A percentile compares a stretch with the other conserved stretches of the same genome.
Conservation (phyloP, 2,329 filamentous ascomycete species). For the Colletotrichum godetiae region DNA sequence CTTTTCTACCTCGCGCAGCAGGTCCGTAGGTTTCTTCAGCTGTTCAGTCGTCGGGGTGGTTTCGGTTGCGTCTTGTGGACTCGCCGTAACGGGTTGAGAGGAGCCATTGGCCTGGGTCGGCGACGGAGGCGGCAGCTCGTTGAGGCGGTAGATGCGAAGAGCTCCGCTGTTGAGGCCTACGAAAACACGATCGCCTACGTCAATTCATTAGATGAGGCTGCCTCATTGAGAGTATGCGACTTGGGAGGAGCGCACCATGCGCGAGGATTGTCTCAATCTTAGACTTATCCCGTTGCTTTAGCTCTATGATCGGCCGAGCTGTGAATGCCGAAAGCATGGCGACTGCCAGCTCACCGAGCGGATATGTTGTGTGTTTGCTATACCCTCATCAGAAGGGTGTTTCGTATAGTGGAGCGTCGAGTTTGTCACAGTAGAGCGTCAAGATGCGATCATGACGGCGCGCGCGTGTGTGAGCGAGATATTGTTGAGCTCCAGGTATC, state of each 20-base stretch:
- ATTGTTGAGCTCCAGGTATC: conserved; percentile 20
- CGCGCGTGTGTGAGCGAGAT: neutral
- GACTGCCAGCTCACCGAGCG: conserved; percentile 53
- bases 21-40: conserved; percentile 74
- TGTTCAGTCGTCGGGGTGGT: conserved; percentile 32
- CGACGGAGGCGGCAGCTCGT: conserved; percentile 64
- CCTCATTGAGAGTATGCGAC: neutral
- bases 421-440: conserved; percentile 11
- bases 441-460: conserved; percentile 29
- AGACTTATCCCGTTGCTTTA: conserved; percentile 93
- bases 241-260: conserved; percentile 69
- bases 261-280: conserved; percentile 96
- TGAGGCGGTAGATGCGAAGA: conserved; percentile 91
- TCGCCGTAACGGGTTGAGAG: conserved; percentile 39
- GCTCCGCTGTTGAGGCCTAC: conserved; percentile 92
- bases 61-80: conserved; percentile 41
- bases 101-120: conserved; percentile 53
- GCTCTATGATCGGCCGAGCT: conserved; percentile 95
- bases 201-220: conserved; percentile 18
- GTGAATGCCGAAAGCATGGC: conserved; percentile 98
- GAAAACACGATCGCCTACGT: conserved; percentile 83
- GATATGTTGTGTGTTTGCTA: conserved; percentile 27
- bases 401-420: neutral
- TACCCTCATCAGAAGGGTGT: conserved; percentile 18
- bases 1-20: conserved; percentile 91